Evolutionary conservation across 768 basidiomycete species (phyloP), one percentile per base, ranked within the genome.

Genomic region (Rhodosporidiobolus odoratus): DNA sequence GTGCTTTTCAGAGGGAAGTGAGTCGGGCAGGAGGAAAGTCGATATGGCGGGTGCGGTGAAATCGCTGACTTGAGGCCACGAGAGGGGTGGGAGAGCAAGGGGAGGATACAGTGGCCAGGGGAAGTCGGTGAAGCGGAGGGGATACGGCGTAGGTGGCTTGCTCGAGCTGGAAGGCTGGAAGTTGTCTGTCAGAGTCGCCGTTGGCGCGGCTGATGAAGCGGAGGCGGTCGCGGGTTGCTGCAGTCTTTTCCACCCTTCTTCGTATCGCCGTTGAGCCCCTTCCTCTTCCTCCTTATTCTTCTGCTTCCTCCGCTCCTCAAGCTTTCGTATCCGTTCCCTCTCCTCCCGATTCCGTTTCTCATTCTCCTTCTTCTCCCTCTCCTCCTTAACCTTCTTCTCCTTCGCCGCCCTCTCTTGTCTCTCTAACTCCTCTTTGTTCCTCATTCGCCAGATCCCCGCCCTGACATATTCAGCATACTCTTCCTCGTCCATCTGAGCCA

Each of bases 381-480:
- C 71, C 58, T 58, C 53, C 38, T 34, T 38, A 12, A 2, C 37
- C 63, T 58, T 65, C 25, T 34, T 57, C 48, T 58, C 38, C 52
- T 27, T 50, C 45, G 60, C 68, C 7, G 32, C 8, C 43, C 38
- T 23, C 52, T 68, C 74, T 37, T 41, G 30, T 43, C 48, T 57
- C 48, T 73, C 75, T 25, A 74, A 41, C 59, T 75, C 71, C 30
- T 75, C 76, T 62, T 65, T 66, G 40, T 75, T 72, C 52, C 68
- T 69, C 35, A 67, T 30, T 13, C 74, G 45, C 67, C 69, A 77
- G 63, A 77, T 76, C 7, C 76, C 76, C 27, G 66, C 64, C 4
- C 76, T 66, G 6, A 77, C 59, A 30, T 72, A 67, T 40, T 77
- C 75, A 3, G 76, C 75, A 47, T 77, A 77, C 71, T 77, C 76